Conservation (phyloP, 371 early-diverging fungal genomes). For the Lichtheimia ramosa region DNA sequence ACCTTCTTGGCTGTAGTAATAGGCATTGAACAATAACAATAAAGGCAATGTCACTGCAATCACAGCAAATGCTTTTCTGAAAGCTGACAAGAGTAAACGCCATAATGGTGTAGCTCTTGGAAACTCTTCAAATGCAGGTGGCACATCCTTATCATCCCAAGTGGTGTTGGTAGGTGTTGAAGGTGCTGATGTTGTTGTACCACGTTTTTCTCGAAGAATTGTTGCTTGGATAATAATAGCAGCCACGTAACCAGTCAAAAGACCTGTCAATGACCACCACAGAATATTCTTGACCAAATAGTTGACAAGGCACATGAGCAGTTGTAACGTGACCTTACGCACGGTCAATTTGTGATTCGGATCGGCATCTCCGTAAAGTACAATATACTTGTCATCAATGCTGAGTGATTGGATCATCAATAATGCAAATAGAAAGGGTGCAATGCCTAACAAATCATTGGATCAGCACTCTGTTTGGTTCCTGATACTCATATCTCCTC, state of each 20-base stretch:
- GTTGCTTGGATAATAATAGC: conserved; percentile 32
- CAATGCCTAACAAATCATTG: conserved; percentile 34
- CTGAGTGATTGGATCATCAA: conserved; percentile 57
- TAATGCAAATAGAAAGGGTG: conserved; percentile 59
- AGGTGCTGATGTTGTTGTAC: no score
- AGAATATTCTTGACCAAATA: conserved; percentile 52
- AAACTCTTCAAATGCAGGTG: conserved; percentile 9
- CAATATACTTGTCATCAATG: conserved; percentile 53
- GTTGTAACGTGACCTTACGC: conserved; percentile 47
- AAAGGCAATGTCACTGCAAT: conserved; percentile 30
- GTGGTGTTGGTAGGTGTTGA: not conserved
- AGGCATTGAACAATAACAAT: conserved; percentile 39
- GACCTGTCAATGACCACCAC: conserved; percentile 64
- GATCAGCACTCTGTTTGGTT: no score
- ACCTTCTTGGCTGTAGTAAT: conserved; percentile 35
- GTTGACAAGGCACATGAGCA: conserved; percentile 55
- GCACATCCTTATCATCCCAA: not conserved
- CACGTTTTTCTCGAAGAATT: conserved; percentile 23
- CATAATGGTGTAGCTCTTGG: conserved; percentile 39
- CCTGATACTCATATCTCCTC: no score
- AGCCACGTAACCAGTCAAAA: conserved; percentile 49
- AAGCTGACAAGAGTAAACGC: conserved; percentile 33
- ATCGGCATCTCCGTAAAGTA: conserved; percentile 40
- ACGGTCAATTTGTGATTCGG: conserved; percentile 38
- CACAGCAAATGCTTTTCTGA: conserved; percentile 25